Evolutionary conservation across 2,329 filamentous ascomycete genomes (phyloP).

Genomic region (Periconia sp.): DNA sequence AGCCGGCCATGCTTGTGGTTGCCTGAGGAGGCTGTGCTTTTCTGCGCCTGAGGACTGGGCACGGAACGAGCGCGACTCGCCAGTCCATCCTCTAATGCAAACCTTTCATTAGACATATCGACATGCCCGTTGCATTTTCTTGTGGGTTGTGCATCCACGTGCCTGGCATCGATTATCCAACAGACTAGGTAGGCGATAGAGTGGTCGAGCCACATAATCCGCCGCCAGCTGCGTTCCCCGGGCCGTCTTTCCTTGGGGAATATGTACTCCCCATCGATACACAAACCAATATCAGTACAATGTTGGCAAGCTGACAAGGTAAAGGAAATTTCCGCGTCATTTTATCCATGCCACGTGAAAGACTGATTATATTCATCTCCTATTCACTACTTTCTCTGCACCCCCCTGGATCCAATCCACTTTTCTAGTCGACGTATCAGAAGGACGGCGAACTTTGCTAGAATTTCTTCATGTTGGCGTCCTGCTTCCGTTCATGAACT

Average conservation of each 20-base stretch:
- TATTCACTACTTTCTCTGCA: too few relatives aligned
- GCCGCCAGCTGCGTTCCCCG: slow-evolving; percentile 2
- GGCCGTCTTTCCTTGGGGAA: slow-evolving; percentile 18
- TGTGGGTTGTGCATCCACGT: too few relatives aligned
- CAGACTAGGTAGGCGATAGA: too few relatives aligned
- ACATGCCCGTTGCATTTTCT: too few relatives aligned
- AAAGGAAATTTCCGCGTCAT: slow-evolving; percentile 27
- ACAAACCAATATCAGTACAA: slow-evolving; percentile 2
- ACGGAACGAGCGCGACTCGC: neutral
- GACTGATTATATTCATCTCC: slow-evolving; percentile 4
- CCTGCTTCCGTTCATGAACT: slow-evolving; percentile 19
- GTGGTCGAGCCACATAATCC: too few relatives aligned
- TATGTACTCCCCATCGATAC: neutral
- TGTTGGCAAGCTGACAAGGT: slow-evolving; percentile 22
- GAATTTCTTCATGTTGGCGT: slow-evolving; percentile 10
- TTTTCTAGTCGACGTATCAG: slow-evolving; percentile 7
- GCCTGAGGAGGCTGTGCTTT: too few relatives aligned
- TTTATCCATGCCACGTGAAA: slow-evolving; percentile 29
- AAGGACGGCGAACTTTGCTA: slow-evolving; percentile 13
- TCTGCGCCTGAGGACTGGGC: neutral
- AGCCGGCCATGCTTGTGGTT: neutral
- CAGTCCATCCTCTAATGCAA: neutral
- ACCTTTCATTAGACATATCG: too few relatives aligned
- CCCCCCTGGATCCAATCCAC: too few relatives aligned
- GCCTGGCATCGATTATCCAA: too few relatives aligned